A percentile compares a stretch with the other conserved stretches of the same genome.
phyloP scores from a whole-genome alignment of 2,329 filamentous ascomycete genomes.

The Cytospora leucostoma region DNA sequence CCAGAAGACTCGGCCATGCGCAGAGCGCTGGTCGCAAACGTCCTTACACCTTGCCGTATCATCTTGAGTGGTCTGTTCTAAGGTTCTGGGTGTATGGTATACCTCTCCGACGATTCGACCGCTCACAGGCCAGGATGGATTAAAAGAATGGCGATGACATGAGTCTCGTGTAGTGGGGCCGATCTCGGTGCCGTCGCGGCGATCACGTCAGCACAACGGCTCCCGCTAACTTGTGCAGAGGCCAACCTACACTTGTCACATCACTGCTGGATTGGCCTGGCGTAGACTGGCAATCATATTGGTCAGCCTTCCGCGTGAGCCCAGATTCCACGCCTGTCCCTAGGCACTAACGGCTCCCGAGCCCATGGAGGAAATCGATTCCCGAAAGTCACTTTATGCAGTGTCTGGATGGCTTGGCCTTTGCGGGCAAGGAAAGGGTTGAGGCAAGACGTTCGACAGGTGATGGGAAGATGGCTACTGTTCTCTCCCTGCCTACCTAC shows the following conservation, averaged over 20 bases:
- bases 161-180: constrained; percentile 13
- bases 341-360: neutral
- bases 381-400: neutral
- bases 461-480: neutral
- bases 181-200: constrained; percentile 15
- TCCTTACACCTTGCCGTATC: constrained; percentile 69
- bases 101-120: constrained; percentile 1
- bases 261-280: no score
- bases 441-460: neutral
- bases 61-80: constrained; percentile 45
- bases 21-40: constrained; percentile 65
- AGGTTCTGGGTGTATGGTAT: neutral
- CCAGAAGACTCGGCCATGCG: constrained; percentile 53
- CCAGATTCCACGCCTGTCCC: neutral
- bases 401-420: neutral
- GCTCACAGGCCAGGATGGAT: neutral
- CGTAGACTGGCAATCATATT: neutral
- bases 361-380: neutral
- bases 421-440: neutral
- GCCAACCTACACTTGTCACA: no score
- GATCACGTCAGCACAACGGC: neutral
- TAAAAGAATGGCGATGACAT: neutral
- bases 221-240: no score
- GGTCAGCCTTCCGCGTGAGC: neutral
- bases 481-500: neutral